A percentile compares a stretch with the other conserved stretches of the same genome.
Evolutionary conservation across 495 filamentous ascomycete genomes (phyloP).

Genomic region (Neurospora sp.): DNA sequence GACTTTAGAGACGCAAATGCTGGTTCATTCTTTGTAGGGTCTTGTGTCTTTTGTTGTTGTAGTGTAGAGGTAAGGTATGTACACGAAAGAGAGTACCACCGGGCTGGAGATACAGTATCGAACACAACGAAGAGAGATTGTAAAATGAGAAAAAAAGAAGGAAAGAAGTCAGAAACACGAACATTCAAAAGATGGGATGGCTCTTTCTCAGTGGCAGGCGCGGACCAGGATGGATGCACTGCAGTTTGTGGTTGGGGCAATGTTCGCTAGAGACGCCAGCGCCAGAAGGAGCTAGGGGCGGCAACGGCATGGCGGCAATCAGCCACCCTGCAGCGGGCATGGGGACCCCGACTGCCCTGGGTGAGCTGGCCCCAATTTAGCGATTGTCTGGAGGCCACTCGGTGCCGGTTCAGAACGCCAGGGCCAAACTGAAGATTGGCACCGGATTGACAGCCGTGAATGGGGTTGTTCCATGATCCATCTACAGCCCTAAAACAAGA

Average conservation of each 20-base stretch:
- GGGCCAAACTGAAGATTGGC: not conserved
- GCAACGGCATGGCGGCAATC: not conserved
- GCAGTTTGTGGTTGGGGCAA: not conserved
- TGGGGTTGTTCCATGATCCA: not conserved
- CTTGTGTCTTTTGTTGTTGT: not conserved
- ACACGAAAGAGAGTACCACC: not conserved
- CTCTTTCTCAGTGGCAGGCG: not conserved
- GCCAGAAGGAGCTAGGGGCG: not conserved
- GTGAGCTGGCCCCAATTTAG: not conserved
- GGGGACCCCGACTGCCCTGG: not conserved
- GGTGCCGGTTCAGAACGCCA: not conserved
- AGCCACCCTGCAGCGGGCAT: not conserved
- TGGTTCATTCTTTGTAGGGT: not conserved
- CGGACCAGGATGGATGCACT: not conserved
- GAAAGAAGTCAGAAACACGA: not conserved
- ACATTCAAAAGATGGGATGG: not conserved
- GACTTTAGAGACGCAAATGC: not conserved
- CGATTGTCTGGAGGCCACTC: not conserved
- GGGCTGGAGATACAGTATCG: not conserved
- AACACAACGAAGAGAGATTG: not conserved
- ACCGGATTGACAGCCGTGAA: not conserved
- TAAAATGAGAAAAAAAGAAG: not conserved
- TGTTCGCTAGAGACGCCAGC: not conserved
- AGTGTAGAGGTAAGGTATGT: not conserved
- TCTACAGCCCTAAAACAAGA: not conserved